A percentile compares a stretch with the other conserved stretches of the same genome.
Conservation (phyloP, 2,329 filamentous ascomycete genomes). For the Fusarium verticillioides region DNA sequence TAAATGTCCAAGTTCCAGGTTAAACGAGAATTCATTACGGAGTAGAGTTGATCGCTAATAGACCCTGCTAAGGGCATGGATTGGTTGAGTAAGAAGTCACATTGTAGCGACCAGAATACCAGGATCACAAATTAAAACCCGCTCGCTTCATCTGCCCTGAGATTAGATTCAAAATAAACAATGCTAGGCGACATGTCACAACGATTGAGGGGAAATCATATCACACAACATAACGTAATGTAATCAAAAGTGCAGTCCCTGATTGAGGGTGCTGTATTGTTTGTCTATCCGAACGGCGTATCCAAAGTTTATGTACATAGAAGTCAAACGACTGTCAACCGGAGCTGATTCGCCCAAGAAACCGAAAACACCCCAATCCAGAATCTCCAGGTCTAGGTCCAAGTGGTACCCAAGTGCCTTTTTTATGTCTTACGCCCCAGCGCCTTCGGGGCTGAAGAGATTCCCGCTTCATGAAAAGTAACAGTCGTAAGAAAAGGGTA, state of each 20-base stretch:
- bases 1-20: slow-evolving; percentile 16
- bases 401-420: slow-evolving; percentile 4
- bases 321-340: slow-evolving; percentile 37
- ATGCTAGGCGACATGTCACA: slow-evolving; percentile 16
- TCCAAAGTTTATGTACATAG: slow-evolving; percentile 39
- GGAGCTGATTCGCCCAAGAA: slow-evolving; percentile 34
- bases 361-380: slow-evolving; percentile 43
- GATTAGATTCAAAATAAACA: slow-evolving; percentile 12
- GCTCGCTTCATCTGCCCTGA: slow-evolving; percentile 18
- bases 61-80: neutral
- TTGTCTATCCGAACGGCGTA: slow-evolving; percentile 34
- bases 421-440: slow-evolving; percentile 31
- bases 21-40: slow-evolving; percentile 7
- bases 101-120: neutral
- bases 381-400: slow-evolving; percentile 25
- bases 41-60: slow-evolving; percentile 1
- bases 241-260: slow-evolving; percentile 16
- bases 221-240: neutral
- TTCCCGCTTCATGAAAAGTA: slow-evolving; percentile 42
- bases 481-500: slow-evolving; percentile 36
- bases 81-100: neutral
- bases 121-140: slow-evolving; percentile 12
- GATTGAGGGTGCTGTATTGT: slow-evolving; percentile 6
- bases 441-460: slow-evolving; percentile 33
- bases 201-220: neutral